These are phyloP conservation scores for Scopulariopsis brevicaulis DNA, from an alignment of 2,329 filamentous ascomycete genomes.

Conservation along the genomic window DNA sequence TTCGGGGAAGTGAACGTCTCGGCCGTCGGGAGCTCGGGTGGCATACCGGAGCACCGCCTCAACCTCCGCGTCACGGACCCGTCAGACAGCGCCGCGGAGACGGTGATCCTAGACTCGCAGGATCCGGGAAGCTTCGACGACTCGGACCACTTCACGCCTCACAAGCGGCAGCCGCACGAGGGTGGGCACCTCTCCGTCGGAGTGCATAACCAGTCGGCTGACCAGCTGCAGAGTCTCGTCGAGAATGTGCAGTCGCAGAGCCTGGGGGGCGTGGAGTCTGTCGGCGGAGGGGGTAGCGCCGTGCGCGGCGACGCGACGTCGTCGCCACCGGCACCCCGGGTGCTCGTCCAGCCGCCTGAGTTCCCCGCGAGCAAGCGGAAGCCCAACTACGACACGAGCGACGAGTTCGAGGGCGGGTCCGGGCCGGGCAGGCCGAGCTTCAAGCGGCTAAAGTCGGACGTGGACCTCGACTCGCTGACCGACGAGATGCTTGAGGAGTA, in stretches of 20 bases:
- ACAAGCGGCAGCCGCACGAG: constrained; percentile 1
- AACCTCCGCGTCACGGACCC: constrained; percentile 26
- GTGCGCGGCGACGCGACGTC: background rate
- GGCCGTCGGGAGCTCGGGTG: constrained; percentile 40
- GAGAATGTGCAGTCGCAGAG: constrained; percentile 44
- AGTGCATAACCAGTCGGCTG: constrained; percentile 23
- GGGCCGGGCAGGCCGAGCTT: constrained; percentile 32
- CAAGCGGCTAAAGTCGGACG: constrained; percentile 44
- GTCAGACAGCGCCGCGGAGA: constrained; percentile 2
- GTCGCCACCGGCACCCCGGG: background rate
- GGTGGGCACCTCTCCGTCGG: background rate
- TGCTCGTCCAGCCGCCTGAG: constrained; percentile 11
- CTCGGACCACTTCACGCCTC: constrained; percentile 5
- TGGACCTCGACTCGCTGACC: constrained; percentile 21
- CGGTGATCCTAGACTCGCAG: constrained; percentile 16
- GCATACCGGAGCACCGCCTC: constrained; percentile 32
- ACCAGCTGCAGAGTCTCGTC: constrained; percentile 38
- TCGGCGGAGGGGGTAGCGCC: constrained; percentile 12
- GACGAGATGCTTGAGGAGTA: constrained; percentile 29
- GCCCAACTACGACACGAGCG: constrained; percentile 35
- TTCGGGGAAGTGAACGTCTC: constrained; percentile 46
- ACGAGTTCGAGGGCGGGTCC: constrained; percentile 32
- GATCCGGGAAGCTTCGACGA: constrained; percentile 4
- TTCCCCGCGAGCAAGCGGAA: constrained; percentile 45
- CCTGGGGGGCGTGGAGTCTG: constrained; percentile 36